These are phyloP conservation scores for Talaromyces sp. DNA, from an alignment of 2,329 filamentous ascomycete species.

Conservation along the genomic window DNA sequence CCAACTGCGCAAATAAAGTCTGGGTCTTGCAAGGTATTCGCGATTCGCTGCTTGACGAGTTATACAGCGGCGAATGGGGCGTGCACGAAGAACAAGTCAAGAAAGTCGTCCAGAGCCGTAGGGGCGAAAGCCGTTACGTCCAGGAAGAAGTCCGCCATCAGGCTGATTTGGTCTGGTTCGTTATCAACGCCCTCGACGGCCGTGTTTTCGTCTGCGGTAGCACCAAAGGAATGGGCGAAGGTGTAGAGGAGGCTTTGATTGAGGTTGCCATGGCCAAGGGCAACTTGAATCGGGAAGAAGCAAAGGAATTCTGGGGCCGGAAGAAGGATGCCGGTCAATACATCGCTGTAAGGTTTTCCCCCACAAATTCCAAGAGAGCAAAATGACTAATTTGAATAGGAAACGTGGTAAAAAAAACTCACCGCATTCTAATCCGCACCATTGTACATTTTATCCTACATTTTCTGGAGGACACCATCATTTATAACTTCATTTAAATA, in stretches of 20 bases:
- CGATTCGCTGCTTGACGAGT: slow-evolving; percentile 91
- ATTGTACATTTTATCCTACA: neutral
- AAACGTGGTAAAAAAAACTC: no score
- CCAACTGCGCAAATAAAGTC: slow-evolving; percentile 96
- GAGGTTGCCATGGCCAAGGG: slow-evolving; percentile 93
- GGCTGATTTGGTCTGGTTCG: slow-evolving; percentile 96
- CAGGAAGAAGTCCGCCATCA: slow-evolving; percentile 92
- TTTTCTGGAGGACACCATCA: neutral
- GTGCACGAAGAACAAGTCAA: slow-evolving; percentile 86
- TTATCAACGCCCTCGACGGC: slow-evolving; percentile 93
- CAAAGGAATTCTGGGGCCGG: slow-evolving; percentile 80
- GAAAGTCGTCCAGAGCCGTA: slow-evolving; percentile 73
- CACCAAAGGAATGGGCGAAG: slow-evolving; percentile 95
- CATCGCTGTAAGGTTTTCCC: slow-evolving; percentile 65
- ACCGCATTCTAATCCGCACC: neutral
- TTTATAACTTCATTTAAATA: no score
- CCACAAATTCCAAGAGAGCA: neutral
- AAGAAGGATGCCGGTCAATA: slow-evolving; percentile 95
- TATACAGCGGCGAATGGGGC: slow-evolving; percentile 95
- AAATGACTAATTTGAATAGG: neutral
- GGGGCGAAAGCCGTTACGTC: slow-evolving; percentile 82
- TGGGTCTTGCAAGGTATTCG: slow-evolving; percentile 93
- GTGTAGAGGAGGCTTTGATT: slow-evolving; percentile 81
- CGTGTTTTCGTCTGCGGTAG: slow-evolving; percentile 95
- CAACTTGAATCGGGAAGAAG: slow-evolving; percentile 77